Base-by-base conservation (phyloP, 2,329 filamentous ascomycete species). In the Domatiomyces globalis region DNA sequence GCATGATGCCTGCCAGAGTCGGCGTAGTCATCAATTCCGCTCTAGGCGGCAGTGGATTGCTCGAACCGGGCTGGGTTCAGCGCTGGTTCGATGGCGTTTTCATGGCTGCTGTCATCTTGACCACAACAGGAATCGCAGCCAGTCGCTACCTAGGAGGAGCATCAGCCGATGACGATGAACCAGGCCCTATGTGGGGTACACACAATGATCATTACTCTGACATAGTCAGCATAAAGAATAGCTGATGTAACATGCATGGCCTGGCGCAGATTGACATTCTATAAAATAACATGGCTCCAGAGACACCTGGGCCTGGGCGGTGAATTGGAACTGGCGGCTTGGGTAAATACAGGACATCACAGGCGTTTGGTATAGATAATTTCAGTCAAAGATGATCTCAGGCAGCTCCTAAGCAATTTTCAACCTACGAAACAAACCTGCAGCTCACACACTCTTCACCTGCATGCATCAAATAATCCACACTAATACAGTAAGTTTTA, bases 61-160 rank as follows among this genome's bases (percentile, higher is more conserved):
- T 94, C 7, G 83, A 86, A 61, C 79, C 79, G 5, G 72, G 73
- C 0, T 87, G 86, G 61, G 83, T 86, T 4, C 81, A 94, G 61
- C 74, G 78, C 27, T 94, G 87, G 87, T 94, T 94, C 60, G 87
- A 94, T 65, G 81, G 80, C 6, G 90, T 87, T 82, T 94, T 94
- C 65, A 66, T 94, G 51, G 64, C 81, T 2, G 83, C 83, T 4
- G 84, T 81, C 55, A 69, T 73, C 0, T 62, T 76, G 10, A 92
- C 87, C 1, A 80, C 75, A 1, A 62, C 77, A n/a, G 86, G 85
- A 0, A 80, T 94, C 19, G 85, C 83, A 74, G 64, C 88, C 3
- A 84, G 84, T 0, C 74, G 79, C 55, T 81, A 79, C 63, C 69
- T 87, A 1, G 54, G 68, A 64, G 60, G 70, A 58, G 60, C 68